Conservation (phyloP, 2,329 filamentous ascomycete species). For the Magnaporthiopsis poae region DNA sequence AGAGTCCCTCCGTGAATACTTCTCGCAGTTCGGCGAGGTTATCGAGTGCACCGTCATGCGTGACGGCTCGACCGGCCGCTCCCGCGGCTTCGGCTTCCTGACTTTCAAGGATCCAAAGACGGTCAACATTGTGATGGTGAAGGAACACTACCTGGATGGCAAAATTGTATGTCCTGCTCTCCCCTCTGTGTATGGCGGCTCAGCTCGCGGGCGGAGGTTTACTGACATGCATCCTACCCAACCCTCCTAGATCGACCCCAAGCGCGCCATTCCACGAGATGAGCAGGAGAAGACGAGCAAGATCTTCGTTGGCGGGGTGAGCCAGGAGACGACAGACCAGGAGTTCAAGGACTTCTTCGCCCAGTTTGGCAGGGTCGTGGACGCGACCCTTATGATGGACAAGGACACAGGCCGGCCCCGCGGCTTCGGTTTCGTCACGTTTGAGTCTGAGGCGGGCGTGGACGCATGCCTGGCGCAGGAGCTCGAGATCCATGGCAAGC, state of each 20-base stretch:
- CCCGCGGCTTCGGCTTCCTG: slow-evolving; percentile 90
- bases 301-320: slow-evolving; percentile 96
- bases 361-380: slow-evolving; percentile 89
- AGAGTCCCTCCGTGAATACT: slow-evolving; percentile 97
- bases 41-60: slow-evolving; percentile 99
- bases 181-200: too few relatives aligned
- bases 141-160: slow-evolving; percentile 94
- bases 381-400: slow-evolving; percentile 99
- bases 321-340: slow-evolving; percentile 89
- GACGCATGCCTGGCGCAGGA: slow-evolving; percentile 78
- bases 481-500: slow-evolving; percentile 87
- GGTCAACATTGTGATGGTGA: slow-evolving; percentile 98
- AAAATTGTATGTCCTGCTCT: slow-evolving; percentile 69
- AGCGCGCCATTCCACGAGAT: slow-evolving; percentile 90
- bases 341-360: slow-evolving; percentile 96
- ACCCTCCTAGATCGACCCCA: slow-evolving; percentile 80
- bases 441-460: slow-evolving; percentile 89
- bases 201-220: background rate
- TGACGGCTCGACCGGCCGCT: slow-evolving; percentile 84
- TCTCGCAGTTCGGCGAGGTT: slow-evolving; percentile 94
- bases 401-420: slow-evolving; percentile 96
- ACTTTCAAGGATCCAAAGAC: slow-evolving; percentile 97
- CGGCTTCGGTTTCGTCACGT: slow-evolving; percentile 96
- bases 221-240: background rate
- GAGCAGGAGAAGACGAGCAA: slow-evolving; percentile 98